Conservation (phyloP, 306 rosid species). For the Pachyrhizus erosus region DNA sequence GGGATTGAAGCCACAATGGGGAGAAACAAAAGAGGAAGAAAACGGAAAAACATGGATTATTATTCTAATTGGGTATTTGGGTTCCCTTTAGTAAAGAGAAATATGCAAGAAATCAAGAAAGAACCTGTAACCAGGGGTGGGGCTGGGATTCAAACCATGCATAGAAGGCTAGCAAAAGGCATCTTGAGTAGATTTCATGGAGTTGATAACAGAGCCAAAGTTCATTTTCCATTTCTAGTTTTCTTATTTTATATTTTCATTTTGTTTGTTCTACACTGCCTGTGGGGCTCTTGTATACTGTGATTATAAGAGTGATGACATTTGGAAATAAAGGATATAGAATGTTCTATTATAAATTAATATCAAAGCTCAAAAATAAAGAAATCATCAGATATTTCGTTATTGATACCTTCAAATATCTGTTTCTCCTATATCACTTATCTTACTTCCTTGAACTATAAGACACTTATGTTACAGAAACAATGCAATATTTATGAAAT, state of each 20-base stretch:
- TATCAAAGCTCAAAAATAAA: background rate
- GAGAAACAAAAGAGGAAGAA: background rate
- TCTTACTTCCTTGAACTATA: background rate
- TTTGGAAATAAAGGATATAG: background rate
- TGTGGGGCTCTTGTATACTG: background rate
- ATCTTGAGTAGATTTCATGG: background rate
- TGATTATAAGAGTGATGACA: background rate
- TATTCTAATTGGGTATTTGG: background rate
- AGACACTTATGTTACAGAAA: background rate
- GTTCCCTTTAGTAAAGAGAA: background rate
- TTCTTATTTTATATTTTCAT: background rate
- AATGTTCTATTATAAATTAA: background rate
- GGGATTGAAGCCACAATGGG: background rate
- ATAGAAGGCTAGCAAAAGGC: background rate
- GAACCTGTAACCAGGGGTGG: background rate
- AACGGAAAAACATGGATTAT: background rate
- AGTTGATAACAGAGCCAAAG: background rate
- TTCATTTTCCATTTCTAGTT: background rate
- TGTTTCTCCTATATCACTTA: background rate
- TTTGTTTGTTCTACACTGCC: background rate
- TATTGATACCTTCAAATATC: background rate
- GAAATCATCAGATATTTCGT: background rate
- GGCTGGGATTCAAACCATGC: background rate
- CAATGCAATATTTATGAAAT: background rate
- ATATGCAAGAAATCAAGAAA: background rate